A percentile compares a stretch with the other conserved stretches of the same genome.
phyloP scores from a whole-genome alignment of 805 yeast genomes.

The Hanseniaspora clermontiae region DNA sequence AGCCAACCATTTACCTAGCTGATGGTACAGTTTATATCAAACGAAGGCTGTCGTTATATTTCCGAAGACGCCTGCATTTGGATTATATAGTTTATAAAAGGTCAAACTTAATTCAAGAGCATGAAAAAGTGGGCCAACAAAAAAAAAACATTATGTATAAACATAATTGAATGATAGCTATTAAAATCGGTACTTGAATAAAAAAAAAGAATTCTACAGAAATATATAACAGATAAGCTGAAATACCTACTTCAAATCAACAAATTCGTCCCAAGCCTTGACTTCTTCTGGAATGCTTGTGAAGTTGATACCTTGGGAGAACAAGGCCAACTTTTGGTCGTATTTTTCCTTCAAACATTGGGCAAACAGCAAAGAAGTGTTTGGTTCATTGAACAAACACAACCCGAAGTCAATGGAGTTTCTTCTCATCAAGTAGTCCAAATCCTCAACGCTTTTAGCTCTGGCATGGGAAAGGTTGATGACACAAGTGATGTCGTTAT shows the following conservation, averaged over 20 bases:
- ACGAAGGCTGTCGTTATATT: too few species aligned
- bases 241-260: background rate
- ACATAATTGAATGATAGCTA: too few species aligned
- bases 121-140: too few species aligned
- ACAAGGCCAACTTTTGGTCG: conserved; percentile 34
- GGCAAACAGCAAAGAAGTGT: conserved; percentile 80
- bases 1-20: too few species aligned
- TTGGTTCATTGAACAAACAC: conserved; percentile 93
- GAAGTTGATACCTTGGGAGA: conserved; percentile 34
- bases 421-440: conserved; percentile 96
- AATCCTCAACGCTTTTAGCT: conserved; percentile 73
- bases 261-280: conserved; percentile 87
- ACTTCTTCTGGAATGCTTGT: conserved; percentile 69
- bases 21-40: too few species aligned
- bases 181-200: too few species aligned
- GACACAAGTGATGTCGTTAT: conserved; percentile 71
- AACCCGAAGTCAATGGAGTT: conserved; percentile 96
- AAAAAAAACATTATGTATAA: too few species aligned
- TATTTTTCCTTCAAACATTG: conserved; percentile 64
- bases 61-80: too few species aligned
- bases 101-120: too few species aligned
- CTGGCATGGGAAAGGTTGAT: conserved; percentile 84
- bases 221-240: background rate
- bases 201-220: too few species aligned
- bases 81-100: too few species aligned